A percentile compares a stretch with the other conserved stretches of the same genome.
Conservation (phyloP, 495 filamentous ascomycete species). For the Platismatia glauca region DNA sequence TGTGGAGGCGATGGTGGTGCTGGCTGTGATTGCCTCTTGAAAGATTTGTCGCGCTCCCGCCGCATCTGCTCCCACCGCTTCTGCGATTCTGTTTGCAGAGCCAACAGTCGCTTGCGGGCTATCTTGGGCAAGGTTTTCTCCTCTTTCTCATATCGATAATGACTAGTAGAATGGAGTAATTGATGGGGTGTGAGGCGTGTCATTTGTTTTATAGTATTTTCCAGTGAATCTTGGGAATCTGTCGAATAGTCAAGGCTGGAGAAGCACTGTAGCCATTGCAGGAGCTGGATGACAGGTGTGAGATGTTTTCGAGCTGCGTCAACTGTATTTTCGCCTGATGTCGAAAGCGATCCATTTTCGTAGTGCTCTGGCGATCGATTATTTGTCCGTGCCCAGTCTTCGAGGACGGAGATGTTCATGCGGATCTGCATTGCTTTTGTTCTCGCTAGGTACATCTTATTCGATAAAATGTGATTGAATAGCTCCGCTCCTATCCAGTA, state of each 20-base stretch:
- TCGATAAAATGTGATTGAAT: constrained; percentile 97
- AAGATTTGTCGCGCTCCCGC: constrained; percentile 15
- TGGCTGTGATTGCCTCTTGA: constrained; percentile 16
- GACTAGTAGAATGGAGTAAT: constrained; percentile 82
- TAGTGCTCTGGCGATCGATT: constrained; percentile 94
- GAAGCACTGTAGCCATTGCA: constrained; percentile 98
- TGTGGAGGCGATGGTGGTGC: constrained; percentile 22
- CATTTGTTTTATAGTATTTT: constrained; percentile 77
- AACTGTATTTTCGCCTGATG: constrained; percentile 77
- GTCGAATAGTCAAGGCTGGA: constrained; percentile 91
- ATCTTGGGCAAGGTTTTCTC: constrained; percentile 83
- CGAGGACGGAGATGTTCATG: constrained; percentile 91
- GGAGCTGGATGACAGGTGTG: constrained; percentile 81
- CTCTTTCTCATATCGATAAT: constrained; percentile 90
- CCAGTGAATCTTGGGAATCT: constrained; percentile 70
- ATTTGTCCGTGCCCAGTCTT: constrained; percentile 92
- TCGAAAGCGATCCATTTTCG: constrained; percentile 77
- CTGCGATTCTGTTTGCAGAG: constrained; percentile 64
- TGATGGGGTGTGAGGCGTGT: constrained; percentile 77
- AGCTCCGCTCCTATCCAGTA: constrained; percentile 97
- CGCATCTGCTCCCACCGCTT: constrained; percentile 43
- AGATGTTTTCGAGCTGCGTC: constrained; percentile 78
- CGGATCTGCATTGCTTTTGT: constrained; percentile 99
- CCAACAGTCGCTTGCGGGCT: constrained; percentile 75
- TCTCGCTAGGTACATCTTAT: constrained; percentile 84